Conservation (phyloP, 2,329 filamentous ascomycete species). For the Colletotrichum tropicale region DNA sequence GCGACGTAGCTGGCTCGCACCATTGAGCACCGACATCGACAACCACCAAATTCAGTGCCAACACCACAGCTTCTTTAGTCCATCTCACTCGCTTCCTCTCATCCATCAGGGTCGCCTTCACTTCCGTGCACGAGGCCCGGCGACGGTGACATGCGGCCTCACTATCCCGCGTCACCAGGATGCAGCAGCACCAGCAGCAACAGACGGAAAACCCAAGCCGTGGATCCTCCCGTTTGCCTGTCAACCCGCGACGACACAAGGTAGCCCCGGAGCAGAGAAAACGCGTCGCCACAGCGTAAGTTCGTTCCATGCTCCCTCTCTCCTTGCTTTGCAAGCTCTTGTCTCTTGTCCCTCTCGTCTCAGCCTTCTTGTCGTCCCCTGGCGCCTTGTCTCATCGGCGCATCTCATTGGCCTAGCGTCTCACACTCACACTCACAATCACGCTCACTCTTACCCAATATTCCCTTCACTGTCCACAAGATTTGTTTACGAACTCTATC, state of each 20-base stretch:
- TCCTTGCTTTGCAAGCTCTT: neutral
- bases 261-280: constrained; percentile 51
- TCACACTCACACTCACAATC: neutral
- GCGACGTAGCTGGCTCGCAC: neutral
- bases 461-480: neutral
- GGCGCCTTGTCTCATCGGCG: neutral
- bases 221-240: constrained; percentile 43
- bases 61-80: neutral
- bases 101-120: neutral
- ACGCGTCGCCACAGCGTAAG: constrained; percentile 55
- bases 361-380: neutral
- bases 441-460: neutral
- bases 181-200: constrained; percentile 19
- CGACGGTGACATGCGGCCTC: constrained; percentile 18
- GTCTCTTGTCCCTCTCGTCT: neutral
- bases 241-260: constrained; percentile 54
- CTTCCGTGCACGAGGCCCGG: neutral
- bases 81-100: neutral
- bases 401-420: neutral
- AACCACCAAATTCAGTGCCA: too few relatives aligned
- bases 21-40: neutral
- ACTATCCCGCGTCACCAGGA: constrained; percentile 14
- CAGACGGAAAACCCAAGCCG: constrained; percentile 23
- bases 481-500: neutral
- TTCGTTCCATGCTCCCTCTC: constrained; percentile 6